Percentiles rank a stretch among this genome's conserved stretches.
Evolutionary conservation across 176 grass and related monocot genomes (phyloP).

Genomic region (Pontederia crassipes): DNA sequence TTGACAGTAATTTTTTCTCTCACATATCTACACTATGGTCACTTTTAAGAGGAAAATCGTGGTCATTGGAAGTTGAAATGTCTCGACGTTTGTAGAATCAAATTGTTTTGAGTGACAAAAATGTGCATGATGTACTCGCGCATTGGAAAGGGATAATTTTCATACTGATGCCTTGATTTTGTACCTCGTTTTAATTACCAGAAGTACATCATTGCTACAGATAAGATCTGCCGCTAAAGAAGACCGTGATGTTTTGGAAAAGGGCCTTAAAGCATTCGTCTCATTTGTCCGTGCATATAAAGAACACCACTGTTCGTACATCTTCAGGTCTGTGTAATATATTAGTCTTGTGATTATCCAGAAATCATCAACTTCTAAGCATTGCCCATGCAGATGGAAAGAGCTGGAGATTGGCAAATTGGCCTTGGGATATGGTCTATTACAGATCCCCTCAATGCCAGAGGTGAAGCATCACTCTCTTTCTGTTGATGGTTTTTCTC

Average conservation of each 20-base stretch:
- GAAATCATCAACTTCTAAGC: not conserved
- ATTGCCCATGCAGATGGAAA: conserved; percentile 51
- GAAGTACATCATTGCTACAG: conserved; percentile 19
- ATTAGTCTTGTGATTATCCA: conserved; percentile 2
- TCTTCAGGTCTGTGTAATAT: conserved; percentile 42
- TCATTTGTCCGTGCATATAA: conserved; percentile 91
- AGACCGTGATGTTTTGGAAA: conserved; percentile 94
- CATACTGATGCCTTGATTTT: too few relatives aligned
- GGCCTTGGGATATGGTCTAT: conserved; percentile 87
- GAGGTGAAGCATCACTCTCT: conserved; percentile 97
- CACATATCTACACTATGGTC: too few relatives aligned
- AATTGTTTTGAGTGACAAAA: too few relatives aligned
- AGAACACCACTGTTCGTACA: conserved; percentile 92
- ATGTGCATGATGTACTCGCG: too few relatives aligned
- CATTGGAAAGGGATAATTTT: too few relatives aligned
- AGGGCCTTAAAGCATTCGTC: conserved; percentile 92
- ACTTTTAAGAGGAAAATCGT: too few relatives aligned
- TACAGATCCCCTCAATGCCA: conserved; percentile 85
- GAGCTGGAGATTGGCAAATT: conserved; percentile 82
- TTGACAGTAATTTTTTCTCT: too few relatives aligned
- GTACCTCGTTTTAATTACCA: too few relatives aligned
- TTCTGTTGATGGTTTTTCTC: conserved; percentile 62
- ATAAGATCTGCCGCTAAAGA: conserved; percentile 63
- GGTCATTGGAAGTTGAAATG: too few relatives aligned
- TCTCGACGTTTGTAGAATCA: too few relatives aligned